phyloP scores from a whole-genome alignment of 768 basidiomycete genomes.

The Crepidotus variabilis region DNA sequence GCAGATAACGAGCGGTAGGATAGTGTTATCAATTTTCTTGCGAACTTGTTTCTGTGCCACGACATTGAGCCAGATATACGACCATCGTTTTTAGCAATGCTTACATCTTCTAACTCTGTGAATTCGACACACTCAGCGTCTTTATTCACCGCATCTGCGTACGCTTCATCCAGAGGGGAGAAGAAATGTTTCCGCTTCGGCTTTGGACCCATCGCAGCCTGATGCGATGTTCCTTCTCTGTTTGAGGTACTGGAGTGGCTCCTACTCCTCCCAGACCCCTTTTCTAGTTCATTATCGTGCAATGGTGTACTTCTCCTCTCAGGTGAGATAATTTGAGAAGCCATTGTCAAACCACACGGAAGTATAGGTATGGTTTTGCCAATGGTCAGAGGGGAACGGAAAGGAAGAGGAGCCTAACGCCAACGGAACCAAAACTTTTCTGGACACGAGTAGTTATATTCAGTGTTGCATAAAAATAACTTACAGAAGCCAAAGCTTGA shows the following conservation, averaged over 20 bases:
- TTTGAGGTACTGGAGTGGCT: neutral
- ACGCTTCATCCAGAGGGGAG: slow-evolving; percentile 37
- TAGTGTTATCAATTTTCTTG: slow-evolving; percentile 47
- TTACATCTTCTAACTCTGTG: slow-evolving; percentile 47
- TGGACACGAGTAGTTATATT: too few relatives aligned
- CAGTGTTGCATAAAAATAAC: too few relatives aligned
- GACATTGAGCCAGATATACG: neutral
- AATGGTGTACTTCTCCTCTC: too few relatives aligned
- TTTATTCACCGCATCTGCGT: slow-evolving; percentile 46
- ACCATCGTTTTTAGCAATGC: neutral
- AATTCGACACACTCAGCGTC: slow-evolving; percentile 48
- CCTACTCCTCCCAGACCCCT: slow-evolving; percentile 1
- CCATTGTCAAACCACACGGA: too few relatives aligned
- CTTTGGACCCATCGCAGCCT: slow-evolving; percentile 34
- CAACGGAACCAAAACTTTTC: too few relatives aligned
- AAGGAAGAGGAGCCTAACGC: too few relatives aligned
- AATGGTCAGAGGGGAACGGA: too few relatives aligned
- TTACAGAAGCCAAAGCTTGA: too few relatives aligned
- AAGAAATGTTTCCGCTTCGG: slow-evolving; percentile 45
- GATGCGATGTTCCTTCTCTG: slow-evolving; percentile 36
- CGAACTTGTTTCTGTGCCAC: slow-evolving; percentile 34
- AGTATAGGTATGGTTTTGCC: too few relatives aligned
- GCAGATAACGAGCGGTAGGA: slow-evolving; percentile 46
- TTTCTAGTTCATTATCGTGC: slow-evolving; percentile 9
- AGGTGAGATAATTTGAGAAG: too few relatives aligned